Percentiles rank a stretch among this genome's conserved stretches.
phyloP scores from a whole-genome alignment of 2,329 filamentous ascomycete species.

The Chrysoporthe puriensis region DNA sequence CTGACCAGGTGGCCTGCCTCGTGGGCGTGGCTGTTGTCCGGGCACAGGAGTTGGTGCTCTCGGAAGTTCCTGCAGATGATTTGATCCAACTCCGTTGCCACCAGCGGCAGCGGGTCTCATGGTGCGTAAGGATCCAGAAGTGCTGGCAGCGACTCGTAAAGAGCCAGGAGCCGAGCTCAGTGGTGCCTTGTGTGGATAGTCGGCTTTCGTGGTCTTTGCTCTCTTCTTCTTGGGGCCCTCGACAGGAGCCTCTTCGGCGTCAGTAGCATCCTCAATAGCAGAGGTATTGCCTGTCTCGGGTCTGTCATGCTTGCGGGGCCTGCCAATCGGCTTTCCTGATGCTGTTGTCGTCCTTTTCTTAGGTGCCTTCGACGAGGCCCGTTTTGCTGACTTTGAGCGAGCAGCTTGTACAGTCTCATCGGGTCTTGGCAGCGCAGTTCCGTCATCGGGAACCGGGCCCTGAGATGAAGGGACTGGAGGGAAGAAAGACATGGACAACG shows the following conservation, averaged over 20 bases:
- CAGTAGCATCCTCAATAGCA: conserved; percentile 68
- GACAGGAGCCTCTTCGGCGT: conserved; percentile 60
- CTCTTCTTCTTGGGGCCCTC: conserved; percentile 69
- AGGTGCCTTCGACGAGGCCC: conserved; percentile 64
- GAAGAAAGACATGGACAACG: conserved; percentile 24
- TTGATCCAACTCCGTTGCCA: conserved; percentile 43
- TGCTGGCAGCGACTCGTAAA: conserved; percentile 87
- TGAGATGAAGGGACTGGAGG: conserved; percentile 32
- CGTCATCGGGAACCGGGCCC: conserved; percentile 29
- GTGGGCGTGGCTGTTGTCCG: conserved; percentile 41
- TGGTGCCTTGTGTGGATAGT: conserved; percentile 55
- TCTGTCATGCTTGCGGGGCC: conserved; percentile 57
- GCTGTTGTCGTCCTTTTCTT: conserved; percentile 41
- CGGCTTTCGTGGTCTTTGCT: conserved; percentile 76
- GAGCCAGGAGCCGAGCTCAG: conserved; percentile 79
- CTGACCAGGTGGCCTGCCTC: conserved; percentile 38
- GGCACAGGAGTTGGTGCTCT: conserved; percentile 79
- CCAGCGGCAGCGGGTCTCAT: conserved; percentile 70
- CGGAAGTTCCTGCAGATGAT: conserved; percentile 71
- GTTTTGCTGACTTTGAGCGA: conserved; percentile 47
- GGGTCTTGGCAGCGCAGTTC: conserved; percentile 32
- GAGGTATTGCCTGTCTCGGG: conserved; percentile 68
- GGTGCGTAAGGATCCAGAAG: conserved; percentile 81
- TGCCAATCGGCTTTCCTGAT: conserved; percentile 59
- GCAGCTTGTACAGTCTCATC: conserved; percentile 34